Evolutionary conservation across 2,329 filamentous ascomycete species (phyloP), one percentile per base, ranked within the genome.

Genomic region (Diaporthe citriasiana): DNA sequence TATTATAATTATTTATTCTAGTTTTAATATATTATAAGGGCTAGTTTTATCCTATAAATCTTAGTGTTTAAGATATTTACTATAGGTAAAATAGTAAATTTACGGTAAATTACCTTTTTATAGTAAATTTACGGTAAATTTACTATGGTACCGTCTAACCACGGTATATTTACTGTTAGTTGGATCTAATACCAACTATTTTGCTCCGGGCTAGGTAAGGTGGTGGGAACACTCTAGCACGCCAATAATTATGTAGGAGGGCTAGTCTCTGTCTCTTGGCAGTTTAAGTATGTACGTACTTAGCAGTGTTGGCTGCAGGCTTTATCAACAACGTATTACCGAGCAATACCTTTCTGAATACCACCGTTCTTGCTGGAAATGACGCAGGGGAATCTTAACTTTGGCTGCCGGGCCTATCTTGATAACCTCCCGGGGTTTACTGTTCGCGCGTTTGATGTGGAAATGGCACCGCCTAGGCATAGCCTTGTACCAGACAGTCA

Each of bases 221-320:
- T n/a, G n/a, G n/a, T n/a, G n/a, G 33, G 9, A 35, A 35, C 33
- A 30, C 38, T 22, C n/a, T n/a, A 56, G 15, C 30, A 42, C 51
- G n/a, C 35, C 45, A n/a, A n/a, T 8, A 33, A 38, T 19, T 27
- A 27, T 27, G 22, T 42, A 50, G 15, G 40, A 22, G 53, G 35
- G 25, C 30, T 59, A n/a, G 30, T 33, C 53, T 70, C 40, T 38
- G 38, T 59, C 53, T 50, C 38, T 50, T 27, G 40, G 68, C 40
- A 70, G 19, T 59, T 12, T 12, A 38, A 38, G 38, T 38, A 10
- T 38, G 38, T 38, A 38, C 7, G 7, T 9, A 9, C 7, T 38
- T 38, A 10, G 10, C n/a, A n/a, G n/a, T n/a, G n/a, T n/a, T n/a
- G 12, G 38, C 38, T 10, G 38, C 2, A 10, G 38, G 38, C 51